These are phyloP conservation scores for Colletotrichum acutatum DNA, from an alignment of 2,329 filamentous ascomycete genomes.

Conservation along the genomic window DNA sequence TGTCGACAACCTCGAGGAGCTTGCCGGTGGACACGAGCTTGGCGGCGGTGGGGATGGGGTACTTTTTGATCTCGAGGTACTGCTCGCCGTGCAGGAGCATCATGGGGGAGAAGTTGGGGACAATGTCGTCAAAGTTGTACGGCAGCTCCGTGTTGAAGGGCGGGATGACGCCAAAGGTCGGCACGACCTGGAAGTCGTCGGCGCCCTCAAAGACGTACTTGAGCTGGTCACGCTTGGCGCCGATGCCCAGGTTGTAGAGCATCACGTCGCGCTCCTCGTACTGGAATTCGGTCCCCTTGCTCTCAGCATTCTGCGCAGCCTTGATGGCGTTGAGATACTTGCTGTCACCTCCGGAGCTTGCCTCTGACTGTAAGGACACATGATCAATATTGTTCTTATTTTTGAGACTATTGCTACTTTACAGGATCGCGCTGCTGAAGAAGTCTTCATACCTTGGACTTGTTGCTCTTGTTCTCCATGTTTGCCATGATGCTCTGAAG, in stretches of 20 bases:
- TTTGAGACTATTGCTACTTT: slow-evolving; percentile 38
- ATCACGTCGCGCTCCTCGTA: slow-evolving; percentile 91
- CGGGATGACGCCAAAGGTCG: slow-evolving; percentile 97
- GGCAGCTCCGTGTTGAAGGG: slow-evolving; percentile 86
- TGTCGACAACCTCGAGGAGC: slow-evolving; percentile 95
- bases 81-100: slow-evolving; percentile 99
- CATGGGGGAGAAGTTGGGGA: slow-evolving; percentile 97
- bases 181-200: slow-evolving; percentile 92
- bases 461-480: slow-evolving; percentile 78
- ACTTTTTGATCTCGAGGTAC: slow-evolving; percentile 93
- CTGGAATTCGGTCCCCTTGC: slow-evolving; percentile 78
- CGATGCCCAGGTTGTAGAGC: slow-evolving; percentile 95
- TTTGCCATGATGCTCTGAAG: slow-evolving; percentile 83
- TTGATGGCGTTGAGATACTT: slow-evolving; percentile 81
- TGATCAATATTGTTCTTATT: slow-evolving; percentile 34
- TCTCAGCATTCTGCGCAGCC: slow-evolving; percentile 77
- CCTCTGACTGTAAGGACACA: slow-evolving; percentile 32
- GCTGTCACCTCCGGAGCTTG: slow-evolving; percentile 39
- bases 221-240: slow-evolving; percentile 90
- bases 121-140: slow-evolving; percentile 82
- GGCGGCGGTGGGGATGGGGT: slow-evolving; percentile 87
- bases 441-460: slow-evolving; percentile 62
- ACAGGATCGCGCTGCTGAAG: slow-evolving; percentile 25
- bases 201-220: slow-evolving; percentile 89
- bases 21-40: slow-evolving; percentile 80